Conservation (phyloP, 1,284 basidiomycete genomes). For the Naganishia cerealis region DNA sequence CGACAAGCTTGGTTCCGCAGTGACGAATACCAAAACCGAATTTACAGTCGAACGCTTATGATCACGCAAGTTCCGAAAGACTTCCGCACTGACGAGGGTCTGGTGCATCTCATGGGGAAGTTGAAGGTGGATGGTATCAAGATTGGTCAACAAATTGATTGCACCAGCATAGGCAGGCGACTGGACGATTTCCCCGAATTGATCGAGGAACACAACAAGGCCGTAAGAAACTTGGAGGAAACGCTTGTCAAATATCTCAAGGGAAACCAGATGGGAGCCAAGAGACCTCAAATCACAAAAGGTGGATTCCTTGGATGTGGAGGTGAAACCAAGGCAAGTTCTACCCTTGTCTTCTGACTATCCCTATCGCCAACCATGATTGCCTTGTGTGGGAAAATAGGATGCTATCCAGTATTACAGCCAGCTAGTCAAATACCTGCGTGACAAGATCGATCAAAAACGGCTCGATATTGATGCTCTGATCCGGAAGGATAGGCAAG, state of each 20-base stretch:
- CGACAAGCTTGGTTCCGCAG: slow-evolving; percentile 53
- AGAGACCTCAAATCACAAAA: slow-evolving; percentile 70
- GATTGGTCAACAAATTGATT: slow-evolving; percentile 50
- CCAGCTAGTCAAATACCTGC: slow-evolving; percentile 61
- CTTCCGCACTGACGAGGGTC: slow-evolving; percentile 72
- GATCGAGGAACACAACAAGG: slow-evolving; percentile 74
- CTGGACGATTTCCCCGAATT: slow-evolving; percentile 53
- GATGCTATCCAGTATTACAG: slow-evolving; percentile 84
- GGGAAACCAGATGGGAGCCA: slow-evolving; percentile 68
- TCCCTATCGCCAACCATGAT: slow-evolving; percentile 15
- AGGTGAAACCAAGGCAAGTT: slow-evolving; percentile 63
- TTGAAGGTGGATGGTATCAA: slow-evolving; percentile 60
- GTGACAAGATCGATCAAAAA: slow-evolving; percentile 76
- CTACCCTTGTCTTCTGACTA: slow-evolving; percentile 32
- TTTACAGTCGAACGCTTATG: slow-evolving; percentile 54
- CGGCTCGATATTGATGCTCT: slow-evolving; percentile 69
- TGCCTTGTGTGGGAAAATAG: slow-evolving; percentile 33
- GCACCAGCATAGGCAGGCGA: slow-evolving; percentile 47
- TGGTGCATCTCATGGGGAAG: slow-evolving; percentile 68
- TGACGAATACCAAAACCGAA: slow-evolving; percentile 50
- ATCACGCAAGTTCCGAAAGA: slow-evolving; percentile 68
- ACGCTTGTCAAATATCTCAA: slow-evolving; percentile 82
- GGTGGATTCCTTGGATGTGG: slow-evolving; percentile 72
- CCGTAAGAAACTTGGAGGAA: slow-evolving; percentile 78
- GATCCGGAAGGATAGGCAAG: slow-evolving; percentile 47